Evolutionary conservation across 2,329 filamentous ascomycete species (phyloP).

Genomic region (Fusarium sp.): DNA sequence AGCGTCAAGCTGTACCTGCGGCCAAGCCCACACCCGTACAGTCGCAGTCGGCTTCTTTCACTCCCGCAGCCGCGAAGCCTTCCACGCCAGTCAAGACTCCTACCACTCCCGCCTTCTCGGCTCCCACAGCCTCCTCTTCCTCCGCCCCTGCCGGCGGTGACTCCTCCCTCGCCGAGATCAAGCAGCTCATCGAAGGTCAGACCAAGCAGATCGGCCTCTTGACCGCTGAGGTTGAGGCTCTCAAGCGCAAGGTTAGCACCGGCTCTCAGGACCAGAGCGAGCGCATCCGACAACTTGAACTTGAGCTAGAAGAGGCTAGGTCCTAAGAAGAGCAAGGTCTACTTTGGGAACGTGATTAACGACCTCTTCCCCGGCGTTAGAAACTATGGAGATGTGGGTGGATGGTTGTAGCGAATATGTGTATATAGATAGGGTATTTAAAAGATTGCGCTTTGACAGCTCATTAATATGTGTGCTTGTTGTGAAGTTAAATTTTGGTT

Average conservation of each 20-base stretch:
- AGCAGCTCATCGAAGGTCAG: constrained; percentile 80
- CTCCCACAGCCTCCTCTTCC: constrained; percentile 46
- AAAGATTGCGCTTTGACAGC: constrained; percentile 44
- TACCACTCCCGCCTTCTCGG: constrained; percentile 48
- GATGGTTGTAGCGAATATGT: constrained; percentile 43
- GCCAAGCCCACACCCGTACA: constrained; percentile 55
- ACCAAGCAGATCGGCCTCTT: constrained; percentile 79
- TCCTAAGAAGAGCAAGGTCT: constrained; percentile 57
- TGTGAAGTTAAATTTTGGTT: neutral
- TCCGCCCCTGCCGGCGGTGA: constrained; percentile 62
- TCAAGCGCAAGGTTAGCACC: constrained; percentile 79
- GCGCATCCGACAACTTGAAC: constrained; percentile 74
- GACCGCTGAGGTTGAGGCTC: constrained; percentile 78
- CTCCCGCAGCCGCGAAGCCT: constrained; percentile 48
- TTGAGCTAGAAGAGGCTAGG: constrained; percentile 73
- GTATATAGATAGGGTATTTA: constrained; percentile 46
- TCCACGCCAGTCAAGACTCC: constrained; percentile 51
- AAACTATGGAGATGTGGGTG: constrained; percentile 26
- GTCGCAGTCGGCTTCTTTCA: constrained; percentile 41
- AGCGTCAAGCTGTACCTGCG: constrained; percentile 64
- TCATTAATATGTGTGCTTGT: neutral
- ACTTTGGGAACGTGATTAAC: constrained; percentile 8
- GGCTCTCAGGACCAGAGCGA: constrained; percentile 72
- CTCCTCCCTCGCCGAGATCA: constrained; percentile 80
- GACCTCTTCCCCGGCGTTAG: constrained; percentile 18